Evolutionary conservation across 352 stramenopile species (phyloP), one percentile per base, ranked within the genome.

Genomic region (Globisporangium lucens): DNA sequence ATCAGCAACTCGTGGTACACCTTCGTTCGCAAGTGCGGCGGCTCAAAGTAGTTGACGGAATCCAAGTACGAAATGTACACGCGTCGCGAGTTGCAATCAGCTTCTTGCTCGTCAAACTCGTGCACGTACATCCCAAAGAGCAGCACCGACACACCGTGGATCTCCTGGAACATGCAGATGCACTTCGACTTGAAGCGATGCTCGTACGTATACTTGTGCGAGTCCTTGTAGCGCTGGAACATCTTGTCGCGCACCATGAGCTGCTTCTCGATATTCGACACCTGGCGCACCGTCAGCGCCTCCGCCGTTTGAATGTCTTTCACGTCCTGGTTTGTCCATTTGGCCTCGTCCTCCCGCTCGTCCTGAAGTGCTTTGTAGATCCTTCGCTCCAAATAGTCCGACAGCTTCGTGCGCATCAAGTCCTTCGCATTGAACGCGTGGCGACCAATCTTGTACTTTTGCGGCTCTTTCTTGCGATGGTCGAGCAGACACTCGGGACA

Each of bases 101-200:
- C 89, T 78, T 98, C 98, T 65, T 98, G 94, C 67, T 99, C 94
- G 70, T 99, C 98, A 72, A 99, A 99, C 73, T 99, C 98, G 74
- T 99, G 99, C 6, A 99, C 97, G 74, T 99, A 99, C 75, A 99
- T 98, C 51, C 96, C 98, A 76, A 99, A 99, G 0, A 99, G 78
- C 64, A 99, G 93, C 5, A 99, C 97, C 73, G 99, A 98, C 17
- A 99, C 97, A 35, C 97, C 97, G 74, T 99, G 96, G 65, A 99
- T 97, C 74, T 99, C 97, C 79, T 99, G 98, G 74, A 99, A 99
- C 69, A 99, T 97, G 68, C 99, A 94, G 60, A 99, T 93, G 74
- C 97, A 99, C 76, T 99, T 99, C 67, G 96, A 98, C 66, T 98
- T 96, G 74, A 97, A 97, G 15, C 91, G 90, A 61, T 95, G 85